phyloP scores from a whole-genome alignment of 2,329 filamentous ascomycete species.

The Clonostachys byssicola region DNA sequence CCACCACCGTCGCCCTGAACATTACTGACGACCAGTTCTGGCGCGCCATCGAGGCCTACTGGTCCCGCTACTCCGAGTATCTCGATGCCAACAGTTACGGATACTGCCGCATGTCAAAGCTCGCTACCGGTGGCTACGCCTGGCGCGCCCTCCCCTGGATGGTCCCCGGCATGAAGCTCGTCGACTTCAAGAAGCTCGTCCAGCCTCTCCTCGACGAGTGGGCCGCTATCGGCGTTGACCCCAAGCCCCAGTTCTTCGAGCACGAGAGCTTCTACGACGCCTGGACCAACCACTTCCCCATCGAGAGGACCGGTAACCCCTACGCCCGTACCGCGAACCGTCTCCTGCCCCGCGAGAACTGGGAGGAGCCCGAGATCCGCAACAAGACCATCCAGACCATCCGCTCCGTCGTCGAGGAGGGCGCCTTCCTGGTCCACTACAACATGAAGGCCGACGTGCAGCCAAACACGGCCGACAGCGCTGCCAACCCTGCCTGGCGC shows the following conservation, averaged over 20 bases:
- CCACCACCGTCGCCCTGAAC: conserved; percentile 17
- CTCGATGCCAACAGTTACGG: conserved; percentile 17
- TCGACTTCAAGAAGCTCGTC: conserved; percentile 22
- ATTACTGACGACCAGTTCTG: conserved; percentile 21
- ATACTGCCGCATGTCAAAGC: conserved; percentile 13
- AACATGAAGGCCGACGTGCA: conserved; percentile 13
- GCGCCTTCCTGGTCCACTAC: conserved; percentile 14
- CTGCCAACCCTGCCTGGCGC: conserved; percentile 42
- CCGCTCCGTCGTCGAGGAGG: conserved; percentile 12
- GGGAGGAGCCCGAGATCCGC: conserved; percentile 7
- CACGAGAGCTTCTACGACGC: conserved; percentile 26
- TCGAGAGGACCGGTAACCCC: conserved; percentile 9
- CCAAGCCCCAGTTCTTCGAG: conserved; percentile 22
- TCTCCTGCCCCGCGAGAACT: conserved; percentile 27
- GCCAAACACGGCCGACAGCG: conserved; percentile 16
- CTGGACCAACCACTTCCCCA: conserved; percentile 33
- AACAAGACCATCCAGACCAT: conserved; percentile 12
- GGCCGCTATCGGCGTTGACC: conserved; percentile 16
- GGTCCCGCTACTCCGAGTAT: conserved; percentile 19
- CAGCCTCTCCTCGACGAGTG: conserved; percentile 20
- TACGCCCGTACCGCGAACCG: conserved; percentile 24
- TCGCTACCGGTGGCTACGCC: conserved; percentile 10
- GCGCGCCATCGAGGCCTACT: conserved; percentile 22
- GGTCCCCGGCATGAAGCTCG: conserved; percentile 23
- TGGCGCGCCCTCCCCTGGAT: conserved; percentile 26